Conservation (phyloP, 257 asterid genomes). For the Rubia yunnanensis region DNA sequence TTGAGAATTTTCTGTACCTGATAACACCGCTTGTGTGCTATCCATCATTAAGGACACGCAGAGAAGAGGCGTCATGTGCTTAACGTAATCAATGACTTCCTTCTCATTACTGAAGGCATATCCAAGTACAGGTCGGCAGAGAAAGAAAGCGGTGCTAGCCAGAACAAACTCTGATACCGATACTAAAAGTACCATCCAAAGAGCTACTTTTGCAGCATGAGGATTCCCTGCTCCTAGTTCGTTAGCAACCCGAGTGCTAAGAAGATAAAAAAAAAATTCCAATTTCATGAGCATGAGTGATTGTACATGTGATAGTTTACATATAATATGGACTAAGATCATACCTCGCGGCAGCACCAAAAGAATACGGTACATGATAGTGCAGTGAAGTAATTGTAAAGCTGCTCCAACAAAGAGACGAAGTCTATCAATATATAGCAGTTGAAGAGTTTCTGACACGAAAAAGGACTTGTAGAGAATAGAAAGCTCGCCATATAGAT, state of each 20-base stretch:
- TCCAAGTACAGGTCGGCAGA: slow-evolving; percentile 39
- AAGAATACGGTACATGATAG: slow-evolving; percentile 54
- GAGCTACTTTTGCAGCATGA: slow-evolving; percentile 37
- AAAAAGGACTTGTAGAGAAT: not conserved
- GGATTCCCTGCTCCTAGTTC: slow-evolving; percentile 76
- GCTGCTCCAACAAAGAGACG: slow-evolving; percentile 28
- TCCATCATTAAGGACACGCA: slow-evolving; percentile 47
- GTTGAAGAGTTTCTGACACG: not conserved
- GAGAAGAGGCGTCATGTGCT: slow-evolving; percentile 54
- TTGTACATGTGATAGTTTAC: not conserved
- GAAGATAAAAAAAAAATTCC: not conserved
- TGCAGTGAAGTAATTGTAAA: slow-evolving; percentile 48
- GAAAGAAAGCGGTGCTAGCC: slow-evolving; percentile 30
- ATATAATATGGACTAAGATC: slow-evolving; percentile 1
- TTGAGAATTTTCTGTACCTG: slow-evolving; percentile 26
- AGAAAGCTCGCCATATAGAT: slow-evolving; percentile 44
- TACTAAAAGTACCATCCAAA: slow-evolving; percentile 32
- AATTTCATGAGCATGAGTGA: not conserved
- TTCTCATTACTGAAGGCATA: slow-evolving; percentile 47
- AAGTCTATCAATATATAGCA: not conserved
- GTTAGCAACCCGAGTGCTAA: slow-evolving; percentile 61
- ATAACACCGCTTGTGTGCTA: slow-evolving; percentile 50
- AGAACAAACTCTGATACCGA: slow-evolving; percentile 37
- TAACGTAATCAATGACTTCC: slow-evolving; percentile 45
- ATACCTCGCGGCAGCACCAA: slow-evolving; percentile 75